Conservation (phyloP, 2,329 filamentous ascomycete species). For the Talaromyces sp. region DNA sequence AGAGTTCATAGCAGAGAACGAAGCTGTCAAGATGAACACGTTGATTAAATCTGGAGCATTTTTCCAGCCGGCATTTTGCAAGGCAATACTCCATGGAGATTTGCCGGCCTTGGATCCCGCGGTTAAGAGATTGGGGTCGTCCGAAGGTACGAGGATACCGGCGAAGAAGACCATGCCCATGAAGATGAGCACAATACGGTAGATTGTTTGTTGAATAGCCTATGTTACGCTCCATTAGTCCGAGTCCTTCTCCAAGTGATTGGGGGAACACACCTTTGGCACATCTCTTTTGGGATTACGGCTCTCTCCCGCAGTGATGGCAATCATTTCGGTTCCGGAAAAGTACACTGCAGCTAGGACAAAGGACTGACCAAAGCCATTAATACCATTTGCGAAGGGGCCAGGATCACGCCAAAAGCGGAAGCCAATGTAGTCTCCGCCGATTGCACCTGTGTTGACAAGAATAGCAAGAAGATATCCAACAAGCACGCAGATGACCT, state of each 20-base stretch:
- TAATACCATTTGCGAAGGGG: constrained; percentile 19
- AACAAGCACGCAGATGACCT: constrained; percentile 32
- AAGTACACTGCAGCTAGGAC: constrained; percentile 38
- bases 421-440: constrained; percentile 36
- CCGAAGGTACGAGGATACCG: constrained; percentile 65
- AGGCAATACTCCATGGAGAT: constrained; percentile 42
- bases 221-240: background rate
- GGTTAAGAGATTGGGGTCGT: constrained; percentile 53
- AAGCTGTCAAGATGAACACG: constrained; percentile 39
- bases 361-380: constrained; percentile 35
- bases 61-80: constrained; percentile 33
- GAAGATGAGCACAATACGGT: constrained; percentile 64
- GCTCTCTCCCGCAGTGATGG: constrained; percentile 41
- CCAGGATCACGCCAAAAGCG: constrained; percentile 30
- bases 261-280: constrained; percentile 38
- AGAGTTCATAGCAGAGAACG: constrained; percentile 41
- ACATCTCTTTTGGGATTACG: constrained; percentile 69
- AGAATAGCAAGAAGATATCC: constrained; percentile 35
- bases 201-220: constrained; percentile 54
- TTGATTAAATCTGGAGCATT: constrained; percentile 39
- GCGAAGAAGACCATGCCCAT: constrained; percentile 57
- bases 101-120: constrained; percentile 31
- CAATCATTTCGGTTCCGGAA: constrained; percentile 37
- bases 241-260: background rate
- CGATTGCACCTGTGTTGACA: constrained; percentile 35